Conservation (phyloP, 1,284 basidiomycete species). For the Pisolithus thermaeus region DNA sequence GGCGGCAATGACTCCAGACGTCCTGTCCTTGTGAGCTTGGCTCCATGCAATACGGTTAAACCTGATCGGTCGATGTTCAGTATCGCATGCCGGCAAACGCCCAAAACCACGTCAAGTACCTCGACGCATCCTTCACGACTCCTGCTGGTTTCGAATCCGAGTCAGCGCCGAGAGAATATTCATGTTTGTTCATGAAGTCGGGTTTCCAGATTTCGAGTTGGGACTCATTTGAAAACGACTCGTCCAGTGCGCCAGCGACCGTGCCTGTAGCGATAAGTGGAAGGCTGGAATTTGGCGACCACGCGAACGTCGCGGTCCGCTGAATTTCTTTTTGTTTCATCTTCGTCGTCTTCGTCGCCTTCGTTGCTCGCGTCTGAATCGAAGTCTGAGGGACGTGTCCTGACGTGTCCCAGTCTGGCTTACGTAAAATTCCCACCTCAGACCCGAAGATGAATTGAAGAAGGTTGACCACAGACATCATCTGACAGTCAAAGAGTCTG, state of each 20-base stretch:
- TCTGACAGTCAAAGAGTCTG: too few relatives aligned
- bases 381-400: too few relatives aligned
- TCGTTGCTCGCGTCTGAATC: neutral
- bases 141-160: constrained; percentile 60
- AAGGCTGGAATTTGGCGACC: constrained; percentile 78
- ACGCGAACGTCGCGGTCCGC: constrained; percentile 86
- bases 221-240: constrained; percentile 92
- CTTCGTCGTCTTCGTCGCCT: neutral
- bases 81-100: neutral
- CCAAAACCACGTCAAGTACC: constrained; percentile 40
- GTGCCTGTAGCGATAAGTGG: constrained; percentile 85
- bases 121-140: constrained; percentile 65
- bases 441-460: too few relatives aligned
- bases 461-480: too few relatives aligned
- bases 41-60: constrained; percentile 97
- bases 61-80: constrained; percentile 34
- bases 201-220: constrained; percentile 94
- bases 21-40: constrained; percentile 57
- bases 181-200: constrained; percentile 68
- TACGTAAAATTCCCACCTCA: neutral
- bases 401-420: neutral
- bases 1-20: constrained; percentile 84
- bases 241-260: constrained; percentile 94
- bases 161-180: constrained; percentile 67
- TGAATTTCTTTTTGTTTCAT: constrained; percentile 87